These are phyloP conservation scores for Mortierella sp. DNA, from an alignment of 371 early-diverging fungal genomes.

Conservation along the genomic window DNA sequence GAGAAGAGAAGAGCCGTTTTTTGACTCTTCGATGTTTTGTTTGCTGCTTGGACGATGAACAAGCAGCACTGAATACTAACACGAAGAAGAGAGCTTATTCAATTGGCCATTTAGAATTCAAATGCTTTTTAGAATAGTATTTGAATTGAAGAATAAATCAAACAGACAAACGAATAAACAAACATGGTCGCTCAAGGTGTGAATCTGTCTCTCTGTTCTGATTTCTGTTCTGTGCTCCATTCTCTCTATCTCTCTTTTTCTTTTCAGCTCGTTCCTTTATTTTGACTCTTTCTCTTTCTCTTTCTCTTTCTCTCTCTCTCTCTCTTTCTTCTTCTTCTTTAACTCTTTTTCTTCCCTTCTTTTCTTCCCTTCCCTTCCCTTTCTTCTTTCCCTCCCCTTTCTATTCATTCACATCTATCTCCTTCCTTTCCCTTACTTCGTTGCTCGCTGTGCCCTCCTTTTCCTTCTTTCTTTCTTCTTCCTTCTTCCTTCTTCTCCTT, in stretches of 20 bases:
- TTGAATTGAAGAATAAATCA: neutral
- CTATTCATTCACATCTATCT: neutral
- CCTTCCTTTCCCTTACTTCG: neutral
- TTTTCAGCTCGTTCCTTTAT: neutral
- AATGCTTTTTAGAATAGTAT: neutral
- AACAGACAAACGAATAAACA: neutral
- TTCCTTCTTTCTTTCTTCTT: constrained; percentile 17
- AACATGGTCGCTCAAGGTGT: neutral
- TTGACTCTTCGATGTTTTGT: too few relatives aligned
- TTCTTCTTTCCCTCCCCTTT: neutral
- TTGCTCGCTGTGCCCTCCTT: neutral
- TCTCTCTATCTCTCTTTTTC: neutral
- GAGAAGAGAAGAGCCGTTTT: constrained; percentile 8
- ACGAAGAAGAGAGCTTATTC: neutral
- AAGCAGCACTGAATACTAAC: neutral
- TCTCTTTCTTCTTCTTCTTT: neutral
- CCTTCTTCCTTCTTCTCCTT: neutral
- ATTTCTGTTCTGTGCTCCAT: neutral
- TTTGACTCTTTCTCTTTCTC: neutral
- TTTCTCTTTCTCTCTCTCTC: neutral
- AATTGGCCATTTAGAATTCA: neutral
- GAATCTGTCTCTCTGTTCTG: neutral
- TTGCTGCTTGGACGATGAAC: neutral
- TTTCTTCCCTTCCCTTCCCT: neutral
- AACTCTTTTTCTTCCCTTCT: neutral